Base-by-base conservation (phyloP, 1,284 basidiomycete species). In the Microbotryomycetes sp. region DNA sequence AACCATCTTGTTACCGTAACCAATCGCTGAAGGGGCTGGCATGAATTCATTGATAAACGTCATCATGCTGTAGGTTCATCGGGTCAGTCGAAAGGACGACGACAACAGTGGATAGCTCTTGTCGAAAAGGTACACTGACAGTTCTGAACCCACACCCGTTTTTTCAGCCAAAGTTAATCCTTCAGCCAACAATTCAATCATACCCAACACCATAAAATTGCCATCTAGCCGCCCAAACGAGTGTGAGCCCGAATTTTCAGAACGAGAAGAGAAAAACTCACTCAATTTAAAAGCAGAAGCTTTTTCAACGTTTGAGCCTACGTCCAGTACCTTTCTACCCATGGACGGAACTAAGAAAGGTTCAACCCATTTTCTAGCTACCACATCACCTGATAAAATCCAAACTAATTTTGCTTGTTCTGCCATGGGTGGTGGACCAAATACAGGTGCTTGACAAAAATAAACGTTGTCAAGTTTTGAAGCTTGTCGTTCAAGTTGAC, bases 141-240 rank as follows among this genome's bases (percentile, higher is more conserved):
- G 79, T 12, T 82, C 80, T 2, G 84, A 78, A 4, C 84, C 86
- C 23, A 93, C 86, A 19, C 89, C 90, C 0, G 87, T 81, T 75
- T 91, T 91, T 72, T 91, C 88, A 2, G 86, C 86, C 19, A 93
- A 81, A 3, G 91, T 93, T 73, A 88, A 85, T 42, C 82, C 80
- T 77, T 93, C 90, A 0, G 86, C 83, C 23, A 93, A 79, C 36
- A 92, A 79, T 74, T 92, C 90, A 58, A 92, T 80, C 66, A 59
- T 42, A 23, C 50, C 60, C 31, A 72, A 59, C 55, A 75, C 72
- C 59, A 75, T 65, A 28, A 67, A 54, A 55, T 69, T 70, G 31
- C 66, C 69, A 47, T 81, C 67, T 71, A 53, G n/a, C n/a, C n/a
- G n/a, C n/a, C n/a, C n/a, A 49, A 23, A 16, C 12, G 29, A 26